Conservation (phyloP, 441 rosid species). For the Gossypium davidsonii region DNA sequence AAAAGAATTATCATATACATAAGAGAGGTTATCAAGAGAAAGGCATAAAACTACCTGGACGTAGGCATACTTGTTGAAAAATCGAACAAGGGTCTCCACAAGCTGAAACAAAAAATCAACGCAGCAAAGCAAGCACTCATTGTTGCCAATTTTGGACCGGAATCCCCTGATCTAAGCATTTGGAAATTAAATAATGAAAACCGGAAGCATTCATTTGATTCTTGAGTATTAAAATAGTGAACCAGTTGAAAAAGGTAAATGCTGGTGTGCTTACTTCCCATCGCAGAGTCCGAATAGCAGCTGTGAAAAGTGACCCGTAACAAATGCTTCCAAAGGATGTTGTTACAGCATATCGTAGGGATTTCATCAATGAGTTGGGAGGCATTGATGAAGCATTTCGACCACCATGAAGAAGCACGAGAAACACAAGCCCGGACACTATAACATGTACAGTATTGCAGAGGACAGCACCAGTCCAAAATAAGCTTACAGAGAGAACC, state of each 20-base stretch:
- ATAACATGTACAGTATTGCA: slow-evolving; percentile 94
- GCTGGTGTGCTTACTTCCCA: slow-evolving; percentile 62
- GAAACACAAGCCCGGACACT: slow-evolving; percentile 92
- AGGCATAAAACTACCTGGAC: slow-evolving; percentile 58
- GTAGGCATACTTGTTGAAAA: slow-evolving; percentile 88
- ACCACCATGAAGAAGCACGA: slow-evolving; percentile 81
- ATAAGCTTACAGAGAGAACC: slow-evolving; percentile 88
- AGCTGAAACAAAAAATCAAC: slow-evolving; percentile 84
- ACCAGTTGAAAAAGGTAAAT: slow-evolving; percentile 7
- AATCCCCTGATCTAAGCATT: slow-evolving; percentile 73
- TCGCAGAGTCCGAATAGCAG: slow-evolving; percentile 86
- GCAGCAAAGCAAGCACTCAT: slow-evolving; percentile 91
- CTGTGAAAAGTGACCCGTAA: slow-evolving; percentile 92
- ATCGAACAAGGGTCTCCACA: slow-evolving; percentile 95
- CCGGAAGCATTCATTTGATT: slow-evolving; percentile 2
- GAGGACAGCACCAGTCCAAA: slow-evolving; percentile 96
- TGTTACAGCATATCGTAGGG: slow-evolving; percentile 73
- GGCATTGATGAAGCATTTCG: slow-evolving; percentile 70
- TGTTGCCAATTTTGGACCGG: slow-evolving; percentile 90
- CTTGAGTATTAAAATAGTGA: not conserved
- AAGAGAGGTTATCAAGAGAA: not conserved
- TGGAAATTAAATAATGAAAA: slow-evolving; percentile 10
- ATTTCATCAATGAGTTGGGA: slow-evolving; percentile 55
- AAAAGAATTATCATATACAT: not conserved
- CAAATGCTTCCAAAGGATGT: slow-evolving; percentile 95